phyloP scores from a whole-genome alignment of 805 yeast genomes.

The Torulaspora franciscae region DNA sequence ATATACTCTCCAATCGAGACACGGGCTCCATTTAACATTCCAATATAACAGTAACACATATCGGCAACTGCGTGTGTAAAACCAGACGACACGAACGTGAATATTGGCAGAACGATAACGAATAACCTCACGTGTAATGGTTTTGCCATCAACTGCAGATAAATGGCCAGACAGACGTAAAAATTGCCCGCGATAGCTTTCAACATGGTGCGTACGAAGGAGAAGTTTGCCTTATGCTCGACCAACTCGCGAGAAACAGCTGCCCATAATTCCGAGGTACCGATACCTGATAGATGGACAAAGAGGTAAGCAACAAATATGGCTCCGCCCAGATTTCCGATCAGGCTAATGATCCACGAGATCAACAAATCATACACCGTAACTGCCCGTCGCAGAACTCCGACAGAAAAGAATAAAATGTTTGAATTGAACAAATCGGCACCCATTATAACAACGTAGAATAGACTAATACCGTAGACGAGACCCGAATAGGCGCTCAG shows the following conservation, averaged over 20 bases:
- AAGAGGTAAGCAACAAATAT: constrained; percentile 63
- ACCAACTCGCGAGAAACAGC: constrained; percentile 46
- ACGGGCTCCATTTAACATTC: constrained; percentile 61
- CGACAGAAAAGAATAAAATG: constrained; percentile 65
- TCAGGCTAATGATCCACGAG: constrained; percentile 64
- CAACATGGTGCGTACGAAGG: constrained; percentile 61
- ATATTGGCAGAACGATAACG: constrained; percentile 61
- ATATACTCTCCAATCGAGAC: constrained; percentile 58
- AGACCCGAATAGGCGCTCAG: constrained; percentile 54
- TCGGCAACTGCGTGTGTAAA: constrained; percentile 81
- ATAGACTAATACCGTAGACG: constrained; percentile 65
- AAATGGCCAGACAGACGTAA: constrained; percentile 69
- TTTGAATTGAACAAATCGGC: constrained; percentile 73
- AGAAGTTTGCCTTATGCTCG: constrained; percentile 40
- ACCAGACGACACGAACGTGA: constrained; percentile 74
- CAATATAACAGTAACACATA: constrained; percentile 64
- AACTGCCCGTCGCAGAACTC: constrained; percentile 64
- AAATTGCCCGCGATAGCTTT: constrained; percentile 74
- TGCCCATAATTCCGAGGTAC: constrained; percentile 40
- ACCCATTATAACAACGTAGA: constrained; percentile 71
- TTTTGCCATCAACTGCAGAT: constrained; percentile 70
- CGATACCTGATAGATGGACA: constrained; percentile 51
- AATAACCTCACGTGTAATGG: constrained; percentile 72
- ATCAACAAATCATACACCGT: constrained; percentile 55
- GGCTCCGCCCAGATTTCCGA: constrained; percentile 59